phyloP scores from a whole-genome alignment of 768 basidiomycete species.

The Tulasnella sp. region DNA sequence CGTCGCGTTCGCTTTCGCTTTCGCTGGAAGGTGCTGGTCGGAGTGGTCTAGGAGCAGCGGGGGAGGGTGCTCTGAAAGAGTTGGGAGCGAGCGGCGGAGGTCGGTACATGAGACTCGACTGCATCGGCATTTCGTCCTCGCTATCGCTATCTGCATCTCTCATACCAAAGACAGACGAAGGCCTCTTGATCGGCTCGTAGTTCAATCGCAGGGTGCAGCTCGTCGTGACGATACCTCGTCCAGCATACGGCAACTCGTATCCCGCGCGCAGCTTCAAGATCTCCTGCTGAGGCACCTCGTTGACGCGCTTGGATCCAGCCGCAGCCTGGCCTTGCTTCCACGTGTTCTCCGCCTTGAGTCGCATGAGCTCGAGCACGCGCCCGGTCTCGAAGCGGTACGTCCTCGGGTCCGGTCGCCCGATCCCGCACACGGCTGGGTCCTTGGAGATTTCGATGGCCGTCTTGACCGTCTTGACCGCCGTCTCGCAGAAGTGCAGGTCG shows the following conservation, averaged over 20 bases:
- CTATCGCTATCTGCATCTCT: neutral
- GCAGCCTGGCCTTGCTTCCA: neutral
- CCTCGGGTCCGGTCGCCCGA: neutral
- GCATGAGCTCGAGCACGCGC: conserved; percentile 12
- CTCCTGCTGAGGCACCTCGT: neutral
- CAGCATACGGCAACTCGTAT: conserved; percentile 21
- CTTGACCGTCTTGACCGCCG: conserved; percentile 46
- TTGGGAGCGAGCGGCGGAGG: neutral
- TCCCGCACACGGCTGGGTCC: neutral
- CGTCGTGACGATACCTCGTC: conserved; percentile 10
- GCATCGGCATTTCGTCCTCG: neutral
- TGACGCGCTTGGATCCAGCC: neutral
- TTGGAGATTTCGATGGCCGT: conserved; percentile 37
- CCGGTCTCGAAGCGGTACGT: conserved; percentile 2
- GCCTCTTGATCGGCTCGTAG: neutral
- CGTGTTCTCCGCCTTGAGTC: neutral
- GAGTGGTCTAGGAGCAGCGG: neutral
- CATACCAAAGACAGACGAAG: neutral
- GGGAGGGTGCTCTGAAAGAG: neutral
- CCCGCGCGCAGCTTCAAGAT: conserved; percentile 11
- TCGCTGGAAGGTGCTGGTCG: neutral
- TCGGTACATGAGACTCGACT: neutral
- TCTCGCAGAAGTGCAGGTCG: conserved; percentile 44
- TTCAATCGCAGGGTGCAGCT: neutral
- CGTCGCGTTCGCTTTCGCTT: neutral